A percentile compares a stretch with the other conserved stretches of the same genome.
Conservation (phyloP, 495 filamentous ascomycete genomes). For the Trichodelitschia bisporula region DNA sequence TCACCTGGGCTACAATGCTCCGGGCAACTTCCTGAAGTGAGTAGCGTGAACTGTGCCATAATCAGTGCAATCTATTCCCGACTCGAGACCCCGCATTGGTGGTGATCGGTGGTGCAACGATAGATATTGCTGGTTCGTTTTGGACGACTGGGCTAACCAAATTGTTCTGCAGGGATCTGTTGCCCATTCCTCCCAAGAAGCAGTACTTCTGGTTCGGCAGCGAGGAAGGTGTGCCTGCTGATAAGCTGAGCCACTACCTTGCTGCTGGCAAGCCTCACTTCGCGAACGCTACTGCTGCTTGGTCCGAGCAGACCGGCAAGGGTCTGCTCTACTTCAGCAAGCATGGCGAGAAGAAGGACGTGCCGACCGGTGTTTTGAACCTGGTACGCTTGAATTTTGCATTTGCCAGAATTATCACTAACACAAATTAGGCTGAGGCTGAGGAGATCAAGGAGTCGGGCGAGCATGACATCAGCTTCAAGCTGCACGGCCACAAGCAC, state of each 20-base stretch:
- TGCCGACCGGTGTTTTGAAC: constrained; percentile 61
- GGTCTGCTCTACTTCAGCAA: constrained; percentile 86
- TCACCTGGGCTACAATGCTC: too few species aligned
- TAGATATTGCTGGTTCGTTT: too few species aligned
- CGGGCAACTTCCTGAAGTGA: too few species aligned
- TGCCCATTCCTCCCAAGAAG: constrained; percentile 47
- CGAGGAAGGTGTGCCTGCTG: constrained; percentile 42
- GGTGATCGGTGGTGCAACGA: too few species aligned
- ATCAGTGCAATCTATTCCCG: too few species aligned
- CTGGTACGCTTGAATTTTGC: constrained; percentile 28
- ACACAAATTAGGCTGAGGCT: constrained; percentile 43
- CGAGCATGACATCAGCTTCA: constrained; percentile 59
- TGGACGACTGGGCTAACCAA: too few species aligned
- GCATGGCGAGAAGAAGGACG: constrained; percentile 54
- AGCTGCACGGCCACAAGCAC: constrained; percentile 67
- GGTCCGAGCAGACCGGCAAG: constrained; percentile 84
- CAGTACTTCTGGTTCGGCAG: constrained; percentile 85
- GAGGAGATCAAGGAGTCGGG: constrained; percentile 50
- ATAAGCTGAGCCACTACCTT: constrained; percentile 49
- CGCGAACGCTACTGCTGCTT: constrained; percentile 58
- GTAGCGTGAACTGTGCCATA: too few species aligned
- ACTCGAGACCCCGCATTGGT: too few species aligned
- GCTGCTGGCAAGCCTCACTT: constrained; percentile 67
- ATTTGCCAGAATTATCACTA: constrained; percentile 5
- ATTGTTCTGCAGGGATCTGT: too few species aligned